Conservation (phyloP, 108 stramenopile species). For the Fistulifera solaris region DNA sequence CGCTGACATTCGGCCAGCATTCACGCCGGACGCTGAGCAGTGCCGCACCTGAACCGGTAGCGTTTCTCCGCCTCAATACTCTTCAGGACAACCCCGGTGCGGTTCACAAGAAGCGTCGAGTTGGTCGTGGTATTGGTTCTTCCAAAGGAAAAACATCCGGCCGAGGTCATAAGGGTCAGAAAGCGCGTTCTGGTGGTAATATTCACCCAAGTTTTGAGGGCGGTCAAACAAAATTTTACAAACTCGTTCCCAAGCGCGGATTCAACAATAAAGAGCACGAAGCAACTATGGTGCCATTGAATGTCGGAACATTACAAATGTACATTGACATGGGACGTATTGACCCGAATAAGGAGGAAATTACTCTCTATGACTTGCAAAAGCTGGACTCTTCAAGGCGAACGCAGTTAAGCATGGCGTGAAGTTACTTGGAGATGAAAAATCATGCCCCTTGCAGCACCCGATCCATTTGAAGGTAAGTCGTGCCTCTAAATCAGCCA, state of each 20-base stretch:
- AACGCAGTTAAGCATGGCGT: conserved; percentile 80
- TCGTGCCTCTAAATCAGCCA: conserved; percentile 79
- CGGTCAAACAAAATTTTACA: conserved; percentile 96
- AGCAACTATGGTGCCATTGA: conserved; percentile 61
- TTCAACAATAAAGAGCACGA: conserved; percentile 86
- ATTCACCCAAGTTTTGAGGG: conserved; percentile 89
- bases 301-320: conserved; percentile 79
- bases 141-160: conserved; percentile 94
- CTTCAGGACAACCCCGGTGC: conserved; percentile 82
- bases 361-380: conserved; percentile 90
- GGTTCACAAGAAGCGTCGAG: conserved; percentile 59
- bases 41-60: conserved; percentile 32
- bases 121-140: conserved; percentile 96
- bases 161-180: conserved; percentile 95
- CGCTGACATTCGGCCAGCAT: no score
- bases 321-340: conserved; percentile 94
- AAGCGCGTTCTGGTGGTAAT: conserved; percentile 81
- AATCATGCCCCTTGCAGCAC: conserved; percentile 37
- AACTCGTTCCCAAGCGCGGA: conserved; percentile 92
- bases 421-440: conserved; percentile 70
- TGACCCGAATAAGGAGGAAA: conserved; percentile 12
- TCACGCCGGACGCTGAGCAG: neutral
- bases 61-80: conserved; percentile 63
- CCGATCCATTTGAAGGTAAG: conserved; percentile 85
- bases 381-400: conserved; percentile 70